Base-by-base conservation (phyloP, 1,139 yeast genomes). In the Torulaspora globosa region DNA sequence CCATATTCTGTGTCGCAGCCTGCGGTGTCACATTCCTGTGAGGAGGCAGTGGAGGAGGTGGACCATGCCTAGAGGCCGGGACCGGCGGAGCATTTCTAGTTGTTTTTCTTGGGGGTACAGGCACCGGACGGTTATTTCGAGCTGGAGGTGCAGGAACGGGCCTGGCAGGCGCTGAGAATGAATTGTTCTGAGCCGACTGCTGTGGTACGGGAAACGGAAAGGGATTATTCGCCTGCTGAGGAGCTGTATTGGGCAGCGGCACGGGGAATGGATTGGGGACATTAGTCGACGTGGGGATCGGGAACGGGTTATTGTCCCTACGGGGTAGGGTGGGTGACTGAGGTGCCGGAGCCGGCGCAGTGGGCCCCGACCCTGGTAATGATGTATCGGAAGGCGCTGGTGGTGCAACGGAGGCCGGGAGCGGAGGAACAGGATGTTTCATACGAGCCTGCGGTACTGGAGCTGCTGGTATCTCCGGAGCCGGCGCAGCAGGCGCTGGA, bases 141-240 rank as follows among this genome's bases (percentile, higher is more conserved):
- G 46, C 46, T 3, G 54, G 50, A 14, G 36, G 39, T 19, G 45
- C 43, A 5, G 54, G 53, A 15, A 39, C 27, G 19, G 50, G 50
- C 7, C 50, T 39, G 7, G 67, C 56, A 3, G 12, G 75, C 72
- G 5, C 69, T 26, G 44, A 65, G 18, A 47, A 43, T 44, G 39
- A 53, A 33, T 35, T 51, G 54, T 26, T 53, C 32, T 15, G 44
- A 16, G 33, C 19, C 11, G 39, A 34, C 26, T 55, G 58, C 43
- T 65, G 57, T 29, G 67, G 66, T 2, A 57, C 58, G 3, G 67
- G 62, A n/a, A 58, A 52, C 18, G 62, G 51, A 14, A 58, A 52
- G 21, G 62, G 51, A 21, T 49, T 54, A 31, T 37, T 42, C 24
- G 37, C 39, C 16, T 47, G 48, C 5, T 43, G 35, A 11, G 44